Base-by-base conservation (phyloP, 352 stramenopile genomes). In the Pythium coloratum region DNA sequence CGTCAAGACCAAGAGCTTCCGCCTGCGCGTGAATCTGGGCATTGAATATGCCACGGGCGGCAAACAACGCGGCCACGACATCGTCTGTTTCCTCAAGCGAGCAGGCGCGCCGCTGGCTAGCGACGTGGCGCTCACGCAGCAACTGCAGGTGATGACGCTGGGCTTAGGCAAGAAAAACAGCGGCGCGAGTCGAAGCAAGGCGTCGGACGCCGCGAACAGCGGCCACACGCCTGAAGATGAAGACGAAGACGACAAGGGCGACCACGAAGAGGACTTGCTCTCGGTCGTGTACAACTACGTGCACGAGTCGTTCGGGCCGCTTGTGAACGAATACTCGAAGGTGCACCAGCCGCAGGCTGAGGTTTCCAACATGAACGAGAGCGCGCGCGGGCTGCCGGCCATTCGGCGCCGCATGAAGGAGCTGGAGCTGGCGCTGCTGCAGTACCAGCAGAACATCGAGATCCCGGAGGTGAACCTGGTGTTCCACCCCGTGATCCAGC, bases 361-460 rank as follows among this genome's bases (percentile, higher is more conserved):
- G 59, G 71, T 86, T 33, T 68, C 70, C 20, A 93, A 79, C 58
- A 36, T 83, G 59, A 88, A 76, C 55, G 86, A 92, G 74, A 83
- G 78, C 56, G 84, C 79, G 20, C 76, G 86, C 75, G 86, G 86
- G 24, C 59, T 96, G 30, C 86, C 89, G 18, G 88, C 88, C 14
- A 96, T 98, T 70, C 91, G 93, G 46, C 88, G 89, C 40, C 76
- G 84, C 54, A 94, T 98, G 80, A 97, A 96, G 59, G 95, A 98
- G 70, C 80, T 98, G 24, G 95, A 98, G 65, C 76, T 98, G 20
- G 94, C 95, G 10, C 71, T 98, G 64, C 77, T 97, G 36, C 91
- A 97, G 62, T 98, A 97, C 74, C 91, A 98, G 70, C 91, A 98
- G 64, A 96, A 97, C 62, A 89, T 98, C 64, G 91, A 98, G 67